Base-by-base conservation (phyloP, 331 rosid genomes). In the Quercus phellos region DNA sequence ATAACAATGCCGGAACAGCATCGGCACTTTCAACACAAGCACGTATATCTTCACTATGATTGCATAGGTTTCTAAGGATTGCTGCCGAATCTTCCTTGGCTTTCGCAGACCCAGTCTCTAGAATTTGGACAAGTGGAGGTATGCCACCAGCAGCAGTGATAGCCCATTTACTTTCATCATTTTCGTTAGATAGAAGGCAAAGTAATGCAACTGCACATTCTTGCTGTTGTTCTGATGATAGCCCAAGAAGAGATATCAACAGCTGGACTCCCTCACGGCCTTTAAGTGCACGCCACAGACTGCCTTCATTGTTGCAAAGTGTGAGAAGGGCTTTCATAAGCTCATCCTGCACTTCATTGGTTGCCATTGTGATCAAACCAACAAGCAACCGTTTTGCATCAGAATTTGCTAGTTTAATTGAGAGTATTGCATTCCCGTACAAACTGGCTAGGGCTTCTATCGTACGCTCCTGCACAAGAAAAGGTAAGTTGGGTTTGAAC, bases 11-110 rank as follows among this genome's bases (percentile, higher is more conserved):
- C 78, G 98, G 98, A 84, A 95, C 98, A 74, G 97, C 99, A 87
- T 95, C 94, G 34, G 99, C 97, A 67, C 99, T 95, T 91, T 95
- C 99, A 78, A 95, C 99, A 81, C 99, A 95, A 12, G 99, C 99
- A 51, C 98, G 94, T 73, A 95, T 93, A 83, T 95, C 99, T 93
- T 95, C 97, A 22, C 98, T 95, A 82, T 95, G 99, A 83, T 95
- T 95, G 91, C 99, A 95, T 27, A 95, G 80, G 66, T 95, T 95
- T 82, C 94, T 86, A 80, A 95, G 98, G 81, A 95, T 95, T 72
- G 90, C 81, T 51, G 98, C 98, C 6, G 98, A 95, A 84, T 95
- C 99, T 86, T 95, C 99, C 88, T 95, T 95, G 50, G 98, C 99
- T 83, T 91, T 95, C 77, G 87, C 92, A 50, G 98, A 91, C 80